phyloP scores from a whole-genome alignment of 495 filamentous ascomycete genomes.

The Tuber indicum region DNA sequence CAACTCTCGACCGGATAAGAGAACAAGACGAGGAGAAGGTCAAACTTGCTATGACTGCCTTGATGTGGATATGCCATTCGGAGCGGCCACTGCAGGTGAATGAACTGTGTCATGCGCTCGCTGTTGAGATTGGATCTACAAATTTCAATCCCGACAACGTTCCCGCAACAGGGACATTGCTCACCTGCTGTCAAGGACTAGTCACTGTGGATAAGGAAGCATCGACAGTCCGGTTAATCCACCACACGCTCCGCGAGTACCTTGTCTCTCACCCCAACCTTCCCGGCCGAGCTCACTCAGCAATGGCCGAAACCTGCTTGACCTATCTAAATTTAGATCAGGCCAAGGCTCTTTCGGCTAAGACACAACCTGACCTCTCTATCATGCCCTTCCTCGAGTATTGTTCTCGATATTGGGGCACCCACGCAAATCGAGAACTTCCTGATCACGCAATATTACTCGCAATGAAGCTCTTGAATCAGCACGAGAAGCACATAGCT shows the following conservation, averaged over 20 bases:
- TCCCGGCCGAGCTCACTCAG: neutral
- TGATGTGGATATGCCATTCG: too few species aligned
- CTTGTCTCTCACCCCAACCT: neutral
- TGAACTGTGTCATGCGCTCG: neutral
- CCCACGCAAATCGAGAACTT: too few species aligned
- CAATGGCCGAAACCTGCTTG: neutral
- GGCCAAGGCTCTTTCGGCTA: neutral
- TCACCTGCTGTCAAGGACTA: neutral
- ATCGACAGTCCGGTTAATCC: too few species aligned
- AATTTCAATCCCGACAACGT: neutral
- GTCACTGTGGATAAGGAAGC: neutral
- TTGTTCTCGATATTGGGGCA: neutral
- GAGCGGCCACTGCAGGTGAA: neutral
- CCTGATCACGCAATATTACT: neutral
- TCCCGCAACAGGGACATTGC: neutral
- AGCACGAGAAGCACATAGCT: neutral
- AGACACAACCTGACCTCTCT: neutral
- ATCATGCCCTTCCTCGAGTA: neutral
- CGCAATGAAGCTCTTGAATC: neutral
- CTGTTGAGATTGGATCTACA: neutral
- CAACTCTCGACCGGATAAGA: too few species aligned
- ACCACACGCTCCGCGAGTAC: neutral
- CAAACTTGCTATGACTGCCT: too few species aligned
- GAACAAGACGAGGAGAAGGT: too few species aligned
- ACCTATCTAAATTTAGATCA: neutral